phyloP scores from a whole-genome alignment of 2,329 filamentous ascomycete species.

The Bisporella sp. region DNA sequence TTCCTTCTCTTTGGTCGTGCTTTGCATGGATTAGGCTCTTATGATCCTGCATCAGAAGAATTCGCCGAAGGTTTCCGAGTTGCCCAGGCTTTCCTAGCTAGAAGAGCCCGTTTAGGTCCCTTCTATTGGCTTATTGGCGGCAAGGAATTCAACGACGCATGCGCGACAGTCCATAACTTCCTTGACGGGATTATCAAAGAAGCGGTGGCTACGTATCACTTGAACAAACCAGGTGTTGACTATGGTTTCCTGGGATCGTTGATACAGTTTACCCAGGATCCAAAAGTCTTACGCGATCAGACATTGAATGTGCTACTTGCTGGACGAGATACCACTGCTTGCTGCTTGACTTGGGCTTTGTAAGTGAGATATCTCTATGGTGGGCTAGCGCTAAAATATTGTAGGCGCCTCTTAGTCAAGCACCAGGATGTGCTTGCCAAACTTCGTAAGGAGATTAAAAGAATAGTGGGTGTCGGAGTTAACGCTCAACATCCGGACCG shows the following conservation, averaged over 20 bases:
- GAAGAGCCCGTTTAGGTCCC: background rate
- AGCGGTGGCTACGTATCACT: slow-evolving; percentile 34
- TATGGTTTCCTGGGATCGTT: slow-evolving; percentile 80
- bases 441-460: background rate
- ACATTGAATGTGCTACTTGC: slow-evolving; percentile 54
- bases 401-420: background rate
- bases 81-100: slow-evolving; percentile 37
- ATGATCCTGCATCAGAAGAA: slow-evolving; percentile 50
- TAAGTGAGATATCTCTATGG: background rate
- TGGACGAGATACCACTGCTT: slow-evolving; percentile 42
- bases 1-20: slow-evolving; percentile 76
- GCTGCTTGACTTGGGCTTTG: slow-evolving; percentile 68
- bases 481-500: no score
- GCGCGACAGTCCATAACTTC: slow-evolving; percentile 47
- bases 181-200: slow-evolving; percentile 58
- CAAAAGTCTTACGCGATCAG: slow-evolving; percentile 70
- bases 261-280: slow-evolving; percentile 66
- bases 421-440: background rate
- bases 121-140: background rate
- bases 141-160: slow-evolving; percentile 33
- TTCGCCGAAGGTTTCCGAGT: slow-evolving; percentile 45
- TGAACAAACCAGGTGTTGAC: slow-evolving; percentile 14
- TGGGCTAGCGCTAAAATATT: background rate
- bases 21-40: slow-evolving; percentile 58
- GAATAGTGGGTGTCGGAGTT: no score